Evolutionary conservation across 2,329 filamentous ascomycete species (phyloP).

Genomic region (Aureobasidium sp.): DNA sequence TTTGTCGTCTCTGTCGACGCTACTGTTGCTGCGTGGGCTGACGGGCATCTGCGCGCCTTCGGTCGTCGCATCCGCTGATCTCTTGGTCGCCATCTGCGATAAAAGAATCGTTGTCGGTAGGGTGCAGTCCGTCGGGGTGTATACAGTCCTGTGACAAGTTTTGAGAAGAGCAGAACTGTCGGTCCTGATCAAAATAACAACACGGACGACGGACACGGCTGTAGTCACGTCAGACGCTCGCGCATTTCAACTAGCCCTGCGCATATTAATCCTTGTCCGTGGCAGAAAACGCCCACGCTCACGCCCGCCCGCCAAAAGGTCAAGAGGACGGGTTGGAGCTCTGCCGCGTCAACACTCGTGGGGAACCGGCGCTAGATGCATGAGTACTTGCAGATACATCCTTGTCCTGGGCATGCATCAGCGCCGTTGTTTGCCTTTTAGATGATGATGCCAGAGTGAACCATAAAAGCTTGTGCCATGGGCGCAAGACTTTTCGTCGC

Average conservation of each 20-base stretch:
- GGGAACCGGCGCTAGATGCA: constrained; percentile 9
- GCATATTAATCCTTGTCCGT: constrained; percentile 15
- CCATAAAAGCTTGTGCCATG: too few species aligned
- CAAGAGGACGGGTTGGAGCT: constrained; percentile 5
- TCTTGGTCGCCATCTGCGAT: constrained; percentile 5
- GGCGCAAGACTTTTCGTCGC: too few species aligned
- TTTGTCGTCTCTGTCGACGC: background rate
- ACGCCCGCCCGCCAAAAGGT: background rate
- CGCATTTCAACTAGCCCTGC: constrained; percentile 1
- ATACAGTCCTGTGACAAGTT: background rate
- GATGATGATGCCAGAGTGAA: too few species aligned
- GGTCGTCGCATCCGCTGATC: background rate
- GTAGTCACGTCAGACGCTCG: constrained; percentile 12
- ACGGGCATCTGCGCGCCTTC: background rate
- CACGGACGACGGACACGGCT: constrained; percentile 11
- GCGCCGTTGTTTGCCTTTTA: background rate
- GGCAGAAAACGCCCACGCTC: background rate
- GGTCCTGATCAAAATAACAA: constrained; percentile 10
- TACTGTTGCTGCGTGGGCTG: constrained; percentile 3
- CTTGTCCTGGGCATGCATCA: background rate
- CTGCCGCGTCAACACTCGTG: constrained; percentile 11
- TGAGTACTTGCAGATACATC: constrained; percentile 7
- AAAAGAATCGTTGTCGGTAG: background rate
- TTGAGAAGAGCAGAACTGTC: background rate
- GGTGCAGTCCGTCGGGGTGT: background rate